These are phyloP conservation scores for Hansenula sp. DNA, from an alignment of 1,139 yeast genomes.

Conservation along the genomic window DNA sequence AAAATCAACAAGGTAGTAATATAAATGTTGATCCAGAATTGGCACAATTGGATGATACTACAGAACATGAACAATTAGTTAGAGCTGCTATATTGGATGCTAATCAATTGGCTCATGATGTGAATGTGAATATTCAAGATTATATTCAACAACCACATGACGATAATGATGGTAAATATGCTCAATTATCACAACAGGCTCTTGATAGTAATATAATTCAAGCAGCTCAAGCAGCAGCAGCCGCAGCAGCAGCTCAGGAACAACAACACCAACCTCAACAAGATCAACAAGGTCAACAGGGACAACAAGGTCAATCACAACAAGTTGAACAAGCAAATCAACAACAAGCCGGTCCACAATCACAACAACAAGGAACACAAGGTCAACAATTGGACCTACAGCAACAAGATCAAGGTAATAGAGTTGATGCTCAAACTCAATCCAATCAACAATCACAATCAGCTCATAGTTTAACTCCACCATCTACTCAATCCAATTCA, in stretches of 20 bases:
- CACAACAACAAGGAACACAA: slow-evolving; percentile 3
- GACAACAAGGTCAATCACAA: slow-evolving; percentile 3
- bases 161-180: slow-evolving; percentile 7
- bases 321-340: slow-evolving; percentile 2
- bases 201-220: slow-evolving; percentile 16
- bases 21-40: slow-evolving; percentile 58
- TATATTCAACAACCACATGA: slow-evolving; percentile 26
- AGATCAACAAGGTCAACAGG: slow-evolving; percentile 2
- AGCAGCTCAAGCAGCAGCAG: slow-evolving; percentile 16
- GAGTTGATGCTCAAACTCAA: slow-evolving; percentile 1
- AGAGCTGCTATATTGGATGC: slow-evolving; percentile 68
- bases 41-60: slow-evolving; percentile 40
- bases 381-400: slow-evolving; percentile 5
- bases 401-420: no score
- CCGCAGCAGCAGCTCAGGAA: slow-evolving; percentile 19
- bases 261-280: slow-evolving; percentile 11
- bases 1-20: slow-evolving; percentile 5
- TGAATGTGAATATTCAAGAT: slow-evolving; percentile 46
- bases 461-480: not conserved
- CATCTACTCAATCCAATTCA: not conserved
- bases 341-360: slow-evolving; percentile 2
- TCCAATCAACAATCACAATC: not conserved
- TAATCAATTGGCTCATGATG: slow-evolving; percentile 49
- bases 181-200: slow-evolving; percentile 1
- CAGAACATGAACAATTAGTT: slow-evolving; percentile 54